Evolutionary conservation across 108 stramenopile species (phyloP).

Genomic region (Epipyxis sp.): DNA sequence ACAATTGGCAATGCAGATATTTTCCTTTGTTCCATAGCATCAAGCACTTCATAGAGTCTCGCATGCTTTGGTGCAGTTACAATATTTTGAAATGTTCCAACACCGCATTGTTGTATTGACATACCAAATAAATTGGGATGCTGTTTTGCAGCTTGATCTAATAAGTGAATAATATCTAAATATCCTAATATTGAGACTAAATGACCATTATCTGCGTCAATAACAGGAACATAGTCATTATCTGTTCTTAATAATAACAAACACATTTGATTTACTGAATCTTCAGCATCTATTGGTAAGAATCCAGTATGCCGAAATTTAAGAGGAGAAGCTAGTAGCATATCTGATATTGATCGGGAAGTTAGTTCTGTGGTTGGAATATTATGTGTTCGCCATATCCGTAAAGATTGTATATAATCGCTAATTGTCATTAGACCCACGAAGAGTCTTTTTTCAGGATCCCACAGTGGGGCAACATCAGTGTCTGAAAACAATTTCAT

Average conservation of each 20-base stretch:
- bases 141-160: neutral
- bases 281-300: neutral
- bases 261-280: neutral
- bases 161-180: constrained; percentile 9
- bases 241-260: neutral
- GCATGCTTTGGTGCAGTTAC: neutral
- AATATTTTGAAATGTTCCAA: neutral
- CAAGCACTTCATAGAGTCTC: neutral
- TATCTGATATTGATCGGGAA: constrained; percentile 4
- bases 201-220: neutral
- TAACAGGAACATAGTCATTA: constrained; percentile 11
- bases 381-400: neutral
- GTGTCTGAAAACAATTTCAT: neutral
- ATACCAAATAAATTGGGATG: neutral
- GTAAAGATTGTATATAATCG: constrained; percentile 7
- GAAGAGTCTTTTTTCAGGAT: constrained; percentile 15
- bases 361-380: neutral
- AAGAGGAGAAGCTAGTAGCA: neutral
- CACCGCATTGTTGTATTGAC: neutral
- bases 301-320: constrained; percentile 5
- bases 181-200: constrained; percentile 19
- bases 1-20: constrained; percentile 10
- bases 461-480: constrained; percentile 31
- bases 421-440: constrained; percentile 7
- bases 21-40: neutral